Conservation (phyloP, 257 asterid genomes). For the Solanum verrucosum region DNA sequence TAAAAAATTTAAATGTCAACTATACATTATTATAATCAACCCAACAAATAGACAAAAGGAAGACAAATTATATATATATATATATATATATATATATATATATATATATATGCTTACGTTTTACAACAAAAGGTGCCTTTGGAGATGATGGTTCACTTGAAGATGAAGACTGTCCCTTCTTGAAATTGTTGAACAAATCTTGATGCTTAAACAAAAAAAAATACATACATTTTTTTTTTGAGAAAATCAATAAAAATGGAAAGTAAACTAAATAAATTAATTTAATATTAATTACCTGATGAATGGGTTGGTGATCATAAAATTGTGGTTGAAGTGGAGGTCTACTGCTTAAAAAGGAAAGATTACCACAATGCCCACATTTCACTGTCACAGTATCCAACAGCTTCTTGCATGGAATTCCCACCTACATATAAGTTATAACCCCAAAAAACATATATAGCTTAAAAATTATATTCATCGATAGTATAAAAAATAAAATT, state of each 20-base stretch:
- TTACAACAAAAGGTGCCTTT: slow-evolving; percentile 82
- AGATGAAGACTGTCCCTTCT: slow-evolving; percentile 56
- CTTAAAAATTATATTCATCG: neutral
- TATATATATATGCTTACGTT: slow-evolving; percentile 37
- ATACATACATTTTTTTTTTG: neutral
- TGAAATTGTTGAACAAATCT: slow-evolving; percentile 52
- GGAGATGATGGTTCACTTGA: slow-evolving; percentile 69
- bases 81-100: too few relatives aligned
- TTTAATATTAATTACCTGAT: slow-evolving; percentile 18
- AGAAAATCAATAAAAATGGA: neutral
- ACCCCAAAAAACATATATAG: neutral
- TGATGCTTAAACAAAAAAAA: neutral
- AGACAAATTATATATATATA: neutral
- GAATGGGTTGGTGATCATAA: slow-evolving; percentile 48
- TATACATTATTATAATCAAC: neutral
- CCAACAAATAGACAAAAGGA: neutral
- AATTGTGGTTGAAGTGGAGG: slow-evolving; percentile 56
- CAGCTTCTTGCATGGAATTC: slow-evolving; percentile 86
- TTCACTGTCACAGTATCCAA: slow-evolving; percentile 94
- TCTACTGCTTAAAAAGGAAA: slow-evolving; percentile 75
- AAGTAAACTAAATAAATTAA: neutral
- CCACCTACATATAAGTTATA: slow-evolving; percentile 60
- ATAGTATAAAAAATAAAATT: neutral
- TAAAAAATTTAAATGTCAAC: neutral
- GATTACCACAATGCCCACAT: slow-evolving; percentile 96